A percentile compares a stretch with the other conserved stretches of the same genome.
These are phyloP conservation scores for Neopestalotiopsis sp. DNA, from an alignment of 2,329 filamentous ascomycete genomes.

Conservation along the genomic window DNA sequence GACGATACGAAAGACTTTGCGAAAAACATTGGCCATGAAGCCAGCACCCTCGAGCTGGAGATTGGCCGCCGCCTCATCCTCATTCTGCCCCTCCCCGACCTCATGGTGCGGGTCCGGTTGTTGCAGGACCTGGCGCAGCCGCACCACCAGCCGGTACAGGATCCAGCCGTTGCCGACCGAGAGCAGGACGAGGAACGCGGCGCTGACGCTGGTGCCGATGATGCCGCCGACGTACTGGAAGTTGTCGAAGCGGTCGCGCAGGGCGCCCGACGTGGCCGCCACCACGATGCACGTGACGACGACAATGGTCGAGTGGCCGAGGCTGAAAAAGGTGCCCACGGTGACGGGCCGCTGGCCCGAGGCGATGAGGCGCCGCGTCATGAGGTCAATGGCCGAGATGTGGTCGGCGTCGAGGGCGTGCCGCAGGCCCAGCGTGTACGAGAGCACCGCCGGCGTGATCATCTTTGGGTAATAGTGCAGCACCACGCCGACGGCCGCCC, in stretches of 20 bases:
- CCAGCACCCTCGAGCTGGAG: constrained; percentile 80
- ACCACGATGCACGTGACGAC: constrained; percentile 90
- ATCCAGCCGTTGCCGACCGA: constrained; percentile 88
- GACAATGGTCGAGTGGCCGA: constrained; percentile 93
- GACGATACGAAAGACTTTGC: constrained; percentile 75
- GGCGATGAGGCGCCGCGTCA: constrained; percentile 88
- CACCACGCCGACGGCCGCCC: constrained; percentile 58
- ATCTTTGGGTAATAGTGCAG: constrained; percentile 63
- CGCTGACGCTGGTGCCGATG: constrained; percentile 86
- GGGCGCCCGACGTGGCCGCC: constrained; percentile 84
- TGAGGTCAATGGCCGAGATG: constrained; percentile 84
- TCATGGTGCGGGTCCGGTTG: constrained; percentile 38
- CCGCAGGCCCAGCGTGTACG: constrained; percentile 86
- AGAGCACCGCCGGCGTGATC: constrained; percentile 79
- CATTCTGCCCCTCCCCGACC: constrained; percentile 28
- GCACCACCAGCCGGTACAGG: constrained; percentile 74
- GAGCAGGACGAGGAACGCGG: constrained; percentile 80
- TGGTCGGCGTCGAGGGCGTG: constrained; percentile 99
- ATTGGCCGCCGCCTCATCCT: constrained; percentile 45
- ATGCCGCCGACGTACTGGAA: constrained; percentile 86
- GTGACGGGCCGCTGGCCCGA: constrained; percentile 85
- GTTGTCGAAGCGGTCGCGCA: constrained; percentile 78
- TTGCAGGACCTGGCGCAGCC: constrained; percentile 66
- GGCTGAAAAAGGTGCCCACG: constrained; percentile 91
- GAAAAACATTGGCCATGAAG: constrained; percentile 73